Conservation (phyloP, 129 eudicot species). For the Flaveria sonorensis region DNA sequence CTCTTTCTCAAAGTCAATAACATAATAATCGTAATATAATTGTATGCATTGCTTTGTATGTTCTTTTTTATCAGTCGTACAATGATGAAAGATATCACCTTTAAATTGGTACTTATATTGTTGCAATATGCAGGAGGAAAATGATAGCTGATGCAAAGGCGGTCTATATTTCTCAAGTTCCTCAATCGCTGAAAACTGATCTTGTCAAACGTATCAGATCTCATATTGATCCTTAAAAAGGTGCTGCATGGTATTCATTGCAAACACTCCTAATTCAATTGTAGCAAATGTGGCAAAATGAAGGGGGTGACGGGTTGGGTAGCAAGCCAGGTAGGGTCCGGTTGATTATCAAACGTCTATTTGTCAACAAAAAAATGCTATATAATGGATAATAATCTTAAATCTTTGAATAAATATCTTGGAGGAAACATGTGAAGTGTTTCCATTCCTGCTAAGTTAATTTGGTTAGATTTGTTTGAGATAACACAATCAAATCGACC, state of each 20-base stretch:
- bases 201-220: slow-evolving; percentile 60
- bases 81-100: not conserved
- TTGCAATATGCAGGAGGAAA: slow-evolving; percentile 54
- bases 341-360: not conserved
- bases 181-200: slow-evolving; percentile 65
- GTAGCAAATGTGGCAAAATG: not conserved
- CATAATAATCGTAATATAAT: too few species aligned
- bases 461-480: not conserved
- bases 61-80: not conserved
- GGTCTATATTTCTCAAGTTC: slow-evolving; percentile 53
- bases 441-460: not conserved
- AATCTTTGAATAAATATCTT: not conserved
- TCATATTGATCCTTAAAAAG: slow-evolving; percentile 42
- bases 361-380: not conserved
- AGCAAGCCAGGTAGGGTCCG: not conserved
- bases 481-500: not conserved
- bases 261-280: not conserved
- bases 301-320: not conserved
- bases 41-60: not conserved
- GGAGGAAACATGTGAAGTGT: not conserved
- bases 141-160: slow-evolving; percentile 73
- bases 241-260: slow-evolving; percentile 22
- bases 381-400: not conserved
- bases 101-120: slow-evolving; percentile 7
- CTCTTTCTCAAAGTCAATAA: too few species aligned